Conservation (phyloP, 768 basidiomycete genomes). For the Mycena epipterygia region DNA sequence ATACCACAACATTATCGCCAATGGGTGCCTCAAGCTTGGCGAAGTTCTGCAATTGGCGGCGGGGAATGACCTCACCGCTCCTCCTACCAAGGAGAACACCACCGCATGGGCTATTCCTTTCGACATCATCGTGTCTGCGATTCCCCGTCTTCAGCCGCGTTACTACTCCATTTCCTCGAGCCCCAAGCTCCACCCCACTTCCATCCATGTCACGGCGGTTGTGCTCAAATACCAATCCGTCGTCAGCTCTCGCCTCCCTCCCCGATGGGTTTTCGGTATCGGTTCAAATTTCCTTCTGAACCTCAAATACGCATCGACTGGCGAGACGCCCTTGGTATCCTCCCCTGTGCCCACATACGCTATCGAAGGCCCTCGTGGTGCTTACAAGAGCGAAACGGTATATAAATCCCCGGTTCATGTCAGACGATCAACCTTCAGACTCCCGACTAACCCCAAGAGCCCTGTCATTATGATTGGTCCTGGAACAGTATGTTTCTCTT, state of each 20-base stretch:
- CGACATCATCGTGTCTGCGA: conserved; percentile 94
- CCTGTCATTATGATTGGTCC: conserved; percentile 99
- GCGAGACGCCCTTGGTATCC: conserved; percentile 64
- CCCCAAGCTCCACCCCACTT: conserved; percentile 89
- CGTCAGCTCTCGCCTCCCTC: conserved; percentile 61
- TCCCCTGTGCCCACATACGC: conserved; percentile 78
- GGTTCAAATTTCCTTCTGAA: conserved; percentile 97
- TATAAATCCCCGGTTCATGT: conserved; percentile 96
- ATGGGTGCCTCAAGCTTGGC: conserved; percentile 91
- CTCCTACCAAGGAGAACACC: conserved; percentile 79
- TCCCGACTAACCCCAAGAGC: conserved; percentile 98
- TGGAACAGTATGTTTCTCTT: conserved; percentile 82
- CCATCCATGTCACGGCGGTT: conserved; percentile 95
- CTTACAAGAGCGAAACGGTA: conserved; percentile 77
- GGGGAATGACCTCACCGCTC: conserved; percentile 74
- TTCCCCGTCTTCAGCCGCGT: conserved; percentile 94
- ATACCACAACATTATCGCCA: conserved; percentile 81
- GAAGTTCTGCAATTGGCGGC: conserved; percentile 94
- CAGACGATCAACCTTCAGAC: conserved; percentile 94
- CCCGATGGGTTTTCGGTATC: conserved; percentile 87
- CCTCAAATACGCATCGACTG: conserved; percentile 82
- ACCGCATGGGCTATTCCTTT: conserved; percentile 94
- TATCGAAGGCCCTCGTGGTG: conserved; percentile 91
- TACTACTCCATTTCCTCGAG: conserved; percentile 99
- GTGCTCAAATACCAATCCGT: conserved; percentile 92